A percentile compares a stretch with the other conserved stretches of the same genome.
These are phyloP conservation scores for Tetrapyrgos nigripes DNA, from an alignment of 1,284 basidiomycete species.

Conservation along the genomic window DNA sequence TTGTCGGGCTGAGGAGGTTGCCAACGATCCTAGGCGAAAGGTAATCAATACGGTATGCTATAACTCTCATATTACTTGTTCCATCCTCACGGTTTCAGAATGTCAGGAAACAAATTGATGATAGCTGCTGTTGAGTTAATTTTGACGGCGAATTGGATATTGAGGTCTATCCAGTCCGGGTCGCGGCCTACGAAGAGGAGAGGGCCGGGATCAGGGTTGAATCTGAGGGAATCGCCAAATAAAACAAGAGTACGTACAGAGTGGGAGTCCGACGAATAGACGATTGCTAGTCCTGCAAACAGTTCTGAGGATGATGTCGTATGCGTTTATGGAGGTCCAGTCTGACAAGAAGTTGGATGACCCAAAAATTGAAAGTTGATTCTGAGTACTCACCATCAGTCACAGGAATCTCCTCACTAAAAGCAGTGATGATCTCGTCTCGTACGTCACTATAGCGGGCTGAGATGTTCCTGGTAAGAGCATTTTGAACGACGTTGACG, in stretches of 20 bases:
- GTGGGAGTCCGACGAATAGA: constrained; percentile 39
- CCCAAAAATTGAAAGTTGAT: background rate
- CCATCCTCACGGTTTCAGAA: constrained; percentile 36
- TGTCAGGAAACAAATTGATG: constrained; percentile 33
- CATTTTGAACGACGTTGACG: constrained; percentile 23
- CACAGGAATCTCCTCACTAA: constrained; percentile 31
- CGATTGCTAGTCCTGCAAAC: constrained; percentile 35
- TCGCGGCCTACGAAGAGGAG: background rate
- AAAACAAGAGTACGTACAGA: constrained; percentile 38
- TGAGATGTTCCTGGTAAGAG: constrained; percentile 36
- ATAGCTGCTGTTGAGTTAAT: constrained; percentile 27
- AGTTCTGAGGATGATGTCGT: constrained; percentile 22
- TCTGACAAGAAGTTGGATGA: constrained; percentile 24
- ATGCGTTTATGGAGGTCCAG: constrained; percentile 32
- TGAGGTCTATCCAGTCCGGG: constrained; percentile 37
- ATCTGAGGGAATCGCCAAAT: background rate
- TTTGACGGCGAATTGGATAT: constrained; percentile 36
- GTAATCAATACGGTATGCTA: background rate
- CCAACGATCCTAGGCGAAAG: constrained; percentile 24
- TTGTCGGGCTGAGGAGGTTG: constrained; percentile 13
- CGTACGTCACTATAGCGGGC: constrained; percentile 29
- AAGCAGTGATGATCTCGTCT: constrained; percentile 37
- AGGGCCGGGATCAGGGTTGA: constrained; percentile 32
- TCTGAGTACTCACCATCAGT: background rate
- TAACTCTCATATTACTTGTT: background rate